A percentile compares a stretch with the other conserved stretches of the same genome.
Evolutionary conservation across 2,329 filamentous ascomycete species (phyloP).

Genomic region (Colletotrichum sublineola): DNA sequence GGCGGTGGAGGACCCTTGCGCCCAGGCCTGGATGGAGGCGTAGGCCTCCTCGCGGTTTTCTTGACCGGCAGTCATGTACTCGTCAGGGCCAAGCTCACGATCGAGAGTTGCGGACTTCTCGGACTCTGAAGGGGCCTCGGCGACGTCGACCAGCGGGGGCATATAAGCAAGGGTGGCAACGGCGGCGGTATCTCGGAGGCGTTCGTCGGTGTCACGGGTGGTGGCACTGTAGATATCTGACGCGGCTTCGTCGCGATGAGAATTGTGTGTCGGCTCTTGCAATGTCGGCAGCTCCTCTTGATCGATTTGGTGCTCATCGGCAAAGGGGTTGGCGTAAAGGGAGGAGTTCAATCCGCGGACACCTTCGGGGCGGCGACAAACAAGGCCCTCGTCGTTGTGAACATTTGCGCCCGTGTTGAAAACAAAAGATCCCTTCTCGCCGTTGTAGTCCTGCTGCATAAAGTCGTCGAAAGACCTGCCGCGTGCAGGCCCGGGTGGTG

Average conservation of each 20-base stretch:
- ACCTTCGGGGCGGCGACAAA: conserved; percentile 63
- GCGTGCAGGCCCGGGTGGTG: conserved; percentile 37
- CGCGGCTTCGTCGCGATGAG: conserved; percentile 61
- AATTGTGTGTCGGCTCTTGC: conserved; percentile 55
- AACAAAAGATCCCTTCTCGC: conserved; percentile 68
- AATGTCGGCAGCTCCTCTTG: conserved; percentile 55
- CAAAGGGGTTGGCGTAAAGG: conserved; percentile 70
- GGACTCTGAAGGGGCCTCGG: conserved; percentile 37
- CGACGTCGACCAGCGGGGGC: conserved; percentile 53
- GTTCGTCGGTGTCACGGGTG: conserved; percentile 54
- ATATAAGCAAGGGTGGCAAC: conserved; percentile 45
- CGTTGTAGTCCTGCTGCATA: conserved; percentile 62
- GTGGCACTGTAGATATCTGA: conserved; percentile 72
- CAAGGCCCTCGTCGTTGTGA: conserved; percentile 58
- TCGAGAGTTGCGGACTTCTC: conserved; percentile 43
- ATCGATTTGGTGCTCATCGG: conserved; percentile 68
- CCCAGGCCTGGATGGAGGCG: conserved; percentile 75
- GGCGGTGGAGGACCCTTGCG: conserved; percentile 64
- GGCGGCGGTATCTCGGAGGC: conserved; percentile 43
- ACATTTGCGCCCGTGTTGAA: conserved; percentile 69
- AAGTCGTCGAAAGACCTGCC: conserved; percentile 72
- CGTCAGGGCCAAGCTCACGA: conserved; percentile 56
- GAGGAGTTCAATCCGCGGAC: conserved; percentile 61
- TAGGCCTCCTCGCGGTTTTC: conserved; percentile 63
- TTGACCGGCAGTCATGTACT: conserved; percentile 67